Evolutionary conservation across 1,284 basidiomycete genomes (phyloP).

Genomic region (Sporisorium exsertum): DNA sequence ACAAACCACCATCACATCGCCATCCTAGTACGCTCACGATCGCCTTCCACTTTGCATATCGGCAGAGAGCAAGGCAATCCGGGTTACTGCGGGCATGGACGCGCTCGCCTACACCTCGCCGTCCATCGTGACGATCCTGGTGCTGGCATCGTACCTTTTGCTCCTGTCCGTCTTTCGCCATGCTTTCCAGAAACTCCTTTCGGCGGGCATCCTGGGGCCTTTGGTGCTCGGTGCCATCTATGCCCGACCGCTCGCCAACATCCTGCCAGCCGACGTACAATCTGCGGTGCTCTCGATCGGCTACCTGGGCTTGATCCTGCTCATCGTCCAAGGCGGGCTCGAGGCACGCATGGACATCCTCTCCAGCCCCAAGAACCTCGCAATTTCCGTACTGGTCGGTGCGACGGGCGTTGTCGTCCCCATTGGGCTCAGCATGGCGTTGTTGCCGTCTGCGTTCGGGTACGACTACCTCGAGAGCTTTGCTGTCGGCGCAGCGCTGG

Average conservation of each 20-base stretch:
- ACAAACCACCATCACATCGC: too few species aligned
- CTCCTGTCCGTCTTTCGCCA: constrained; percentile 59
- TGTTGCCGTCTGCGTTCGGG: constrained; percentile 65
- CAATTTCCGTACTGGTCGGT: constrained; percentile 72
- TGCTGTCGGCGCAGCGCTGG: constrained; percentile 73
- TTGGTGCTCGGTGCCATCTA: constrained; percentile 73
- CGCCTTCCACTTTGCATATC: too few species aligned
- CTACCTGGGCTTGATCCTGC: constrained; percentile 74
- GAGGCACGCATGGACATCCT: constrained; percentile 42
- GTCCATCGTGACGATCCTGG: constrained; percentile 24
- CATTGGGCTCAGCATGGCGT: constrained; percentile 71
- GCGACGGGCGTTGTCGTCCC: constrained; percentile 72
- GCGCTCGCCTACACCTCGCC: constrained; percentile 25
- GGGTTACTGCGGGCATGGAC: constrained; percentile 11
- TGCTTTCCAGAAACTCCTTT: constrained; percentile 58
- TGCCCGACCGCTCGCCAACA: constrained; percentile 72
- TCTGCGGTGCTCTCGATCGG: constrained; percentile 72
- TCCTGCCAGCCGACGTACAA: constrained; percentile 71
- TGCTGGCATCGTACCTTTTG: constrained; percentile 66
- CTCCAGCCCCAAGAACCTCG: constrained; percentile 70
- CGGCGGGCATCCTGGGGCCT: constrained; percentile 71
- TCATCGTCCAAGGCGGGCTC: constrained; percentile 73
- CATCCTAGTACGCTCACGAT: too few species aligned
- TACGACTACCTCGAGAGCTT: constrained; percentile 72
- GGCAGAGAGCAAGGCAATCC: too few species aligned